phyloP scores from a whole-genome alignment of 2,329 filamentous ascomycete species.

The Talaromyces marneffei region DNA sequence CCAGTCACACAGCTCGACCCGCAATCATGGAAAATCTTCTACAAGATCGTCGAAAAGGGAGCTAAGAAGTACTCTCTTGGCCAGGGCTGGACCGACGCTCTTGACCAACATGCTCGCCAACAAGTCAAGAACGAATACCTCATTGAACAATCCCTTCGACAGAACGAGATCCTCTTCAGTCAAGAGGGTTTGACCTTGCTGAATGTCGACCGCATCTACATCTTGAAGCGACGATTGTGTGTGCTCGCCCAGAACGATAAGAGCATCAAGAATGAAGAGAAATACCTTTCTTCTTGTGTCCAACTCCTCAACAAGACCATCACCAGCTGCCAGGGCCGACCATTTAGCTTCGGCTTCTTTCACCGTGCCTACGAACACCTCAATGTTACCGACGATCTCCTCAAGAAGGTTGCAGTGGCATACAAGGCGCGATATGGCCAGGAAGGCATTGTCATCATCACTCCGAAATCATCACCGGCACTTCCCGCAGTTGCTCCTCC shows the following conservation, averaged over 20 bases:
- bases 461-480: conserved; percentile 11
- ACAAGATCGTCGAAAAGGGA: conserved; percentile 32
- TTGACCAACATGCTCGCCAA: conserved; percentile 21
- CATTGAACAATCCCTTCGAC: conserved; percentile 38
- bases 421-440: conserved; percentile 32
- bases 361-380: conserved; percentile 40
- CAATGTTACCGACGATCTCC: conserved; percentile 32
- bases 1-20: conserved; percentile 31
- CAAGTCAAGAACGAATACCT: conserved; percentile 37
- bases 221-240: conserved; percentile 39
- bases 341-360: conserved; percentile 41
- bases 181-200: conserved; percentile 41
- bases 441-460: conserved; percentile 35
- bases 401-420: conserved; percentile 30
- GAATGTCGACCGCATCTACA: conserved; percentile 42
- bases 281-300: conserved; percentile 36
- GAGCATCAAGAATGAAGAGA: conserved; percentile 19
- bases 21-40: conserved; percentile 27
- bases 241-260: conserved; percentile 24
- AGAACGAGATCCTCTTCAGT: conserved; percentile 42
- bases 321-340: conserved; percentile 35
- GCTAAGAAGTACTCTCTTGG: conserved; percentile 35
- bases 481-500: neutral
- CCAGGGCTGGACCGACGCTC: conserved; percentile 34
- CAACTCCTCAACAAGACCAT: conserved; percentile 38